Percentiles rank a stretch among this genome's conserved stretches.
Evolutionary conservation across 2,329 filamentous ascomycete species (phyloP).

Genomic region (Penicillium sp.): DNA sequence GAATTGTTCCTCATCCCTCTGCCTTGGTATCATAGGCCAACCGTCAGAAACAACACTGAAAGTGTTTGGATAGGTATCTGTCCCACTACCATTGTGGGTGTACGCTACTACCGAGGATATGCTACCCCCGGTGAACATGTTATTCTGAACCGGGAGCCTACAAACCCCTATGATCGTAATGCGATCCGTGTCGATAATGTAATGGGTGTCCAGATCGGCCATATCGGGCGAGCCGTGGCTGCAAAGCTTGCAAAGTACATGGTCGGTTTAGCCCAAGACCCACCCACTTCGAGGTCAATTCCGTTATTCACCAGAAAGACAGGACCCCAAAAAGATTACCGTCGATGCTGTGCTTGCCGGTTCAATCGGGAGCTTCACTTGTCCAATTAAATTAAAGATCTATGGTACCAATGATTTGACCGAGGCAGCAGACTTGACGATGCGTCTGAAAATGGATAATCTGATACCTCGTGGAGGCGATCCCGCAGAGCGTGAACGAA

Average conservation of each 20-base stretch:
- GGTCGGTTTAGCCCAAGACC: conserved; percentile 45
- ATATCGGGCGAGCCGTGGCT: conserved; percentile 70
- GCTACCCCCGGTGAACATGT: conserved; percentile 68
- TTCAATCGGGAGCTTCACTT: conserved; percentile 69
- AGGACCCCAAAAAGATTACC: conserved; percentile 62
- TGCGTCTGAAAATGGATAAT: conserved; percentile 66
- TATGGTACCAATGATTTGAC: conserved; percentile 67
- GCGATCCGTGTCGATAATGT: conserved; percentile 81
- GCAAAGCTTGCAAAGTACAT: conserved; percentile 75
- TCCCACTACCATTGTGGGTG: conserved; percentile 62
- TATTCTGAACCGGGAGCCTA: conserved; percentile 66
- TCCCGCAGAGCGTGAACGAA: conserved; percentile 46
- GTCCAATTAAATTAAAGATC: conserved; percentile 70
- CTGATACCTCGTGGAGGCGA: conserved; percentile 58
- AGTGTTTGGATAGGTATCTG: conserved; percentile 36
- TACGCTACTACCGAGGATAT: conserved; percentile 66
- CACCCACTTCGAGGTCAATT: not conserved
- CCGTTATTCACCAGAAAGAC: conserved; percentile 18
- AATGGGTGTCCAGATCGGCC: conserved; percentile 74
- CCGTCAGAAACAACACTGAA: not conserved
- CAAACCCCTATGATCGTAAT: conserved; percentile 72
- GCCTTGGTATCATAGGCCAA: not conserved
- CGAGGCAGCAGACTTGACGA: conserved; percentile 60
- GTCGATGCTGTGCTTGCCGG: conserved; percentile 74
- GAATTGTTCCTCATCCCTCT: not conserved